A percentile compares a stretch with the other conserved stretches of the same genome.
Conservation (phyloP, 140 eudicot genomes). For the Ambrosia hybrid region DNA sequence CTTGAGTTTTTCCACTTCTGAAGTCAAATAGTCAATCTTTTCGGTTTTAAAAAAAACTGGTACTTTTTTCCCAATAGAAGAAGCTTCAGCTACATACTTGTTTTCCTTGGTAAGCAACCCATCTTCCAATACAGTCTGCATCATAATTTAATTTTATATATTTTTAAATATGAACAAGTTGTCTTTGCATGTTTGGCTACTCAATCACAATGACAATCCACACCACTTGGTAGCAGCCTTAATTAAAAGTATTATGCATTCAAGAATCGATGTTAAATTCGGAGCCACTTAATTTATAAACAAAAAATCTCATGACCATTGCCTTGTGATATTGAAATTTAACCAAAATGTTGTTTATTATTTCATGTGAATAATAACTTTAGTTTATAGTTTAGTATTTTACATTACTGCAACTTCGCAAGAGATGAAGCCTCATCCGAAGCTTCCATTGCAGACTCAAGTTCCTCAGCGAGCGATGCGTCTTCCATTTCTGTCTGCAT, state of each 20-base stretch:
- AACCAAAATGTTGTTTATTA: not conserved
- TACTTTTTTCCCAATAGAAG: too few relatives aligned
- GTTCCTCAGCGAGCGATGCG: constrained; percentile 57
- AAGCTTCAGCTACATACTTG: constrained; percentile 52
- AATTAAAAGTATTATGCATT: constrained; percentile 23
- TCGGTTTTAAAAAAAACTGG: constrained; percentile 15
- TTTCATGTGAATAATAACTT: constrained; percentile 24
- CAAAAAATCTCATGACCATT: not conserved
- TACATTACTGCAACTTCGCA: constrained; percentile 52
- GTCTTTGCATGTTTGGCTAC: constrained; percentile 19
- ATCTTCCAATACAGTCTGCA: constrained; percentile 71
- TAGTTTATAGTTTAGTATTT: constrained; percentile 35
- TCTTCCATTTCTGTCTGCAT: constrained; percentile 51
- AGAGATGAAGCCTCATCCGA: constrained; percentile 70
- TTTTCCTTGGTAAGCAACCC: constrained; percentile 59
- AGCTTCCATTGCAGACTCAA: constrained; percentile 68
- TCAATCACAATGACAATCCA: constrained; percentile 23
- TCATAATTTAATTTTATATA: constrained; percentile 7
- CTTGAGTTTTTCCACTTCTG: constrained; percentile 46
- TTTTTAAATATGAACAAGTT: constrained; percentile 9
- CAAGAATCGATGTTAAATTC: constrained; percentile 9
- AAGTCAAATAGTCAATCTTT: constrained; percentile 65
- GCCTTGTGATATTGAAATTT: not conserved
- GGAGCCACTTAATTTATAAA: constrained; percentile 12
- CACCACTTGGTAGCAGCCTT: constrained; percentile 27